Base-by-base conservation (phyloP, 331 rosid species). In the Acacia pycnantha region DNA sequence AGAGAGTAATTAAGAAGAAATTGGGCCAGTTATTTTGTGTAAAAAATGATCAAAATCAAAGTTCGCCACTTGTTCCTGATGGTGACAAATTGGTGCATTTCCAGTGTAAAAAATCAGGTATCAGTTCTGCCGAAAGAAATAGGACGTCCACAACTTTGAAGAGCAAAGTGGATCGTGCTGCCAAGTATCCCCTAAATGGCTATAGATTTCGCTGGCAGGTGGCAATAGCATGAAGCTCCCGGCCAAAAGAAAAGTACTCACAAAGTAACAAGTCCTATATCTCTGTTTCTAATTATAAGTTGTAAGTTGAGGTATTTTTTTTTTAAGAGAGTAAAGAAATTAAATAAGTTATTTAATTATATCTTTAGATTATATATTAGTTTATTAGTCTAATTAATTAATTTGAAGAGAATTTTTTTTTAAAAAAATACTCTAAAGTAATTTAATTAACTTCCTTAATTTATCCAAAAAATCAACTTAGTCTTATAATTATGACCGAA, bases 121-220 rank as follows among this genome's bases (percentile, higher is more conserved):
- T 24, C 47, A 1, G 50, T 41, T 77, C 50, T 74, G 82, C 33
- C 37, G 68, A 76, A 75, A 8, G 68, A 79, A 79, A 14, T 8
- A 74, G 68, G 76, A 76, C 19, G 70, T 78, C 87, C 88, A 82
- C 90, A 79, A 70, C 8, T 70, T 84, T 35, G 65, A 84, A 46
- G 79, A 40, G 50, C 15, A 48, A 31, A 41, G 76, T 67, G 27
- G 78, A 59, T 74, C 10, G 13, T 47, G 47, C 37, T 68, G 86
- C 66, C 84, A 85, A 11, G 84, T 62, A 59, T 85, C 53, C 47
- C 79, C 29, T 1, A 77, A 3, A 37, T 40, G 41, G 61, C 50
- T 54, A 26, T 24, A 21, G 27, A 22, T 3, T 2, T 51, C 11
- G 46, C 69, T 70, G 67, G 70, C 77, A 70, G 11, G 68, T 51